Conservation (phyloP, 306 rosid species). For the Cercis canadensis region DNA sequence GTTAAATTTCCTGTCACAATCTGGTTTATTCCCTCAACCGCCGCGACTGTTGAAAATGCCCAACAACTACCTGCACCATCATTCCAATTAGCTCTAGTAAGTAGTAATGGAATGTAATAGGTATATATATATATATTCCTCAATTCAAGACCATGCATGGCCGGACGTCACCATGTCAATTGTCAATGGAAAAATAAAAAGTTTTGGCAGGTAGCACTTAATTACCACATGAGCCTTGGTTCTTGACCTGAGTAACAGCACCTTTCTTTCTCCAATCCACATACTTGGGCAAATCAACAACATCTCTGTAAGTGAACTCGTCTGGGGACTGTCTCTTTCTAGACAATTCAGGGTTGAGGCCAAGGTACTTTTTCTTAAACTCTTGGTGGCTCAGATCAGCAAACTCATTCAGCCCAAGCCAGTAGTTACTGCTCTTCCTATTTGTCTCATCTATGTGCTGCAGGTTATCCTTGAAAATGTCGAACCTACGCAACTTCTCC, state of each 20-base stretch:
- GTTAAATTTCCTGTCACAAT: conserved; percentile 68
- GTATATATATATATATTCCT: not conserved
- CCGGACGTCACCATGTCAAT: not conserved
- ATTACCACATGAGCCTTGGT: conserved; percentile 80
- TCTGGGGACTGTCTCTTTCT: no score
- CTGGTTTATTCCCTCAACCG: conserved; percentile 73
- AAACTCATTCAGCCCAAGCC: conserved; percentile 78
- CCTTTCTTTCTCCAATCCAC: conserved; percentile 85
- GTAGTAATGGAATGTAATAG: no score
- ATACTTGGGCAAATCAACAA: conserved; percentile 60
- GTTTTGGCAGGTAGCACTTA: no score
- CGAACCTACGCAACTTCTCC: conserved; percentile 69
- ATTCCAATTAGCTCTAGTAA: no score
- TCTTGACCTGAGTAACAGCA: conserved; percentile 63
- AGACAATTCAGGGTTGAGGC: conserved; percentile 46
- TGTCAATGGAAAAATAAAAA: no score
- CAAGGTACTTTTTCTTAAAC: conserved; percentile 53
- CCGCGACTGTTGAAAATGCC: conserved; percentile 77
- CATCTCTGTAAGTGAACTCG: conserved; percentile 55
- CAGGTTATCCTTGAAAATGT: conserved; percentile 68
- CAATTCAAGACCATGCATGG: no score
- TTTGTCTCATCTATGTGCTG: conserved; percentile 68
- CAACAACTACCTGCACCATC: conserved; percentile 84
- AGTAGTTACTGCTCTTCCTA: conserved; percentile 54
- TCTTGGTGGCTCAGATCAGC: conserved; percentile 73